Evolutionary conservation across 192 early-diverging fungal species (phyloP).

Genomic region (Linnemannia exigua): DNA sequence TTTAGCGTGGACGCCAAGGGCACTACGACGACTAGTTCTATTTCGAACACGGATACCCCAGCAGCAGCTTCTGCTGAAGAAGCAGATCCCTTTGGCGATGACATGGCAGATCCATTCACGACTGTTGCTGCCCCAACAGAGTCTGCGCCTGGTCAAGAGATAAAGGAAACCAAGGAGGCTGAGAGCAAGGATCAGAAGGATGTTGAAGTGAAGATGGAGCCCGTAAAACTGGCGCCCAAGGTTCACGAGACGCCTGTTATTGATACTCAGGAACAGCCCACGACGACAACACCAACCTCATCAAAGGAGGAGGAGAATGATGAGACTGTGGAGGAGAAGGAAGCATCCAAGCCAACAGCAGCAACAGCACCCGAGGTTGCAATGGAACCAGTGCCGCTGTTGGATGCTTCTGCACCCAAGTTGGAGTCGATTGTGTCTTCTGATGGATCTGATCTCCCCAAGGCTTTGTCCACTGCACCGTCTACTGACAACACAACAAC

Average conservation of each 20-base stretch:
- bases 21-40: neutral
- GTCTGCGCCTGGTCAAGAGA: neutral
- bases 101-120: neutral
- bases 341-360: no score
- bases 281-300: neutral
- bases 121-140: neutral
- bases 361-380: neutral
- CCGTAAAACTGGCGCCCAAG: conserved; percentile 12
- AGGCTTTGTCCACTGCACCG: neutral
- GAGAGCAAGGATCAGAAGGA: conserved; percentile 3
- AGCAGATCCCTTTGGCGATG: conserved; percentile 1
- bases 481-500: neutral
- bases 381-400: conserved; percentile 1
- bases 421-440: neutral
- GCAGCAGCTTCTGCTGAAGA: neutral
- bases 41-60: neutral
- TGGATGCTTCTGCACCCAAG: neutral
- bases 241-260: conserved; percentile 13
- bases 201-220: conserved; percentile 5
- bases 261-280: neutral
- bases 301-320: neutral
- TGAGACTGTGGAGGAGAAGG: neutral
- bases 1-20: conserved; percentile 26
- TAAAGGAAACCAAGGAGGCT: neutral
- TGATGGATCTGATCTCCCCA: neutral